Conservation (phyloP, 805 yeast genomes). For the Zygosaccharomyces bailii region DNA sequence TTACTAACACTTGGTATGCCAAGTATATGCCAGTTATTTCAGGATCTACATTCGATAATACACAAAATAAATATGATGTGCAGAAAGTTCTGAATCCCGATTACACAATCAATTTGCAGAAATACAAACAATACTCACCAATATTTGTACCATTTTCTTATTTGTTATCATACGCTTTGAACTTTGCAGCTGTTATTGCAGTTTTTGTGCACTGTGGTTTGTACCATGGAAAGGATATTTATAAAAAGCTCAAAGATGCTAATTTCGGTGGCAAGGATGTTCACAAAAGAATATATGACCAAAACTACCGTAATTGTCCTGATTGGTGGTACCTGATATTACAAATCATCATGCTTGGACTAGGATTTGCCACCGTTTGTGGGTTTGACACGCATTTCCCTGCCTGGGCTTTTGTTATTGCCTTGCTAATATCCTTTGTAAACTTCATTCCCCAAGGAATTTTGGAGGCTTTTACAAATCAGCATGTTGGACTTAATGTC, state of each 20-base stretch:
- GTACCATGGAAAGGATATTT: slow-evolving; percentile 56
- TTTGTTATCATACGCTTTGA: slow-evolving; percentile 52
- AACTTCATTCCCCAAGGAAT: slow-evolving; percentile 58
- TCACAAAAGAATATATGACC: slow-evolving; percentile 50
- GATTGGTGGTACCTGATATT: slow-evolving; percentile 59
- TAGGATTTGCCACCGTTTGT: slow-evolving; percentile 36
- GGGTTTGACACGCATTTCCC: slow-evolving; percentile 52
- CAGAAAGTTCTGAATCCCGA: slow-evolving; percentile 44
- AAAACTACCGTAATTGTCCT: slow-evolving; percentile 62
- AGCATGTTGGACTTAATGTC: slow-evolving; percentile 54
- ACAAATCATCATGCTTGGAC: slow-evolving; percentile 28
- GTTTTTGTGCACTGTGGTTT: slow-evolving; percentile 55
- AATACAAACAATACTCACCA: slow-evolving; percentile 54
- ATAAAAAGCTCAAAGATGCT: slow-evolving; percentile 39
- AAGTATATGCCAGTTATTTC: slow-evolving; percentile 58
- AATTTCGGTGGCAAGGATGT: slow-evolving; percentile 44
- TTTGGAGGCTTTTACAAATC: slow-evolving; percentile 55
- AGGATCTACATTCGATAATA: slow-evolving; percentile 48
- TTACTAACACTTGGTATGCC: slow-evolving; percentile 55
- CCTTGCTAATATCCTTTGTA: slow-evolving; percentile 48
- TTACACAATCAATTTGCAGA: slow-evolving; percentile 41
- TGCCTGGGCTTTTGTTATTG: slow-evolving; percentile 60
- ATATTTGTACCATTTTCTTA: slow-evolving; percentile 57
- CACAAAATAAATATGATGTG: slow-evolving; percentile 46
- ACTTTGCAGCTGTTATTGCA: slow-evolving; percentile 61